phyloP scores from a whole-genome alignment of 805 yeast species.

The Scheffersomyces coipomensis region DNA sequence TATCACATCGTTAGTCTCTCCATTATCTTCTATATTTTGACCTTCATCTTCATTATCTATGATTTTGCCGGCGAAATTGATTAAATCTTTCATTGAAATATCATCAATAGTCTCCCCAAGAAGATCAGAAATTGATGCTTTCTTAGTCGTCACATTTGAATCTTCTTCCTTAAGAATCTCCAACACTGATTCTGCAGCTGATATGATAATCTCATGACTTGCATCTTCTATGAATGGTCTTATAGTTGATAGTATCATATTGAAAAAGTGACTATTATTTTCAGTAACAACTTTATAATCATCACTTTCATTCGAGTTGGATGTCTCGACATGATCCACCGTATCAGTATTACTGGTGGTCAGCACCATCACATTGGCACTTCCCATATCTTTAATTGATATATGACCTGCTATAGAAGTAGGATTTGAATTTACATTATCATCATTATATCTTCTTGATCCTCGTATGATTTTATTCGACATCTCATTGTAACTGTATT shows the following conservation, averaged over 20 bases:
- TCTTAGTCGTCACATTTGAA: conserved; percentile 41
- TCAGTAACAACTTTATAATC: conserved; percentile 43
- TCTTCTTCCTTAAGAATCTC: conserved; percentile 52
- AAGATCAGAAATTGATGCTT: conserved; percentile 49
- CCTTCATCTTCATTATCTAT: conserved; percentile 38
- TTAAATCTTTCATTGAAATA: conserved; percentile 45
- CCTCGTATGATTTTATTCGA: conserved; percentile 64
- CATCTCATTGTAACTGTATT: conserved; percentile 69
- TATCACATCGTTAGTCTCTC: conserved; percentile 34
- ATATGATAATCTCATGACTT: conserved; percentile 67
- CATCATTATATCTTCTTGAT: conserved; percentile 38
- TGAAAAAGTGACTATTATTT: conserved; percentile 51
- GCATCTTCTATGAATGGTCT: conserved; percentile 44
- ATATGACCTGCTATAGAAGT: conserved; percentile 70
- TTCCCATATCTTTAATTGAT: conserved; percentile 69
- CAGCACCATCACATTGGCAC: not conserved
- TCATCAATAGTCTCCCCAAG: conserved; percentile 39
- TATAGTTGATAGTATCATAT: conserved; percentile 40
- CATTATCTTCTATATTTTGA: conserved; percentile 28
- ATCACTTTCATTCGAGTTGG: conserved; percentile 8
- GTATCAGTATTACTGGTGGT: not conserved
- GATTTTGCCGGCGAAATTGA: conserved; percentile 43
- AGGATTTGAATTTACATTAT: conserved; percentile 58
- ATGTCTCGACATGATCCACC: not conserved
- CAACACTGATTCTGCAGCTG: conserved; percentile 68